Base-by-base conservation (phyloP, 495 filamentous ascomycete genomes). In the Neurospora africana region DNA sequence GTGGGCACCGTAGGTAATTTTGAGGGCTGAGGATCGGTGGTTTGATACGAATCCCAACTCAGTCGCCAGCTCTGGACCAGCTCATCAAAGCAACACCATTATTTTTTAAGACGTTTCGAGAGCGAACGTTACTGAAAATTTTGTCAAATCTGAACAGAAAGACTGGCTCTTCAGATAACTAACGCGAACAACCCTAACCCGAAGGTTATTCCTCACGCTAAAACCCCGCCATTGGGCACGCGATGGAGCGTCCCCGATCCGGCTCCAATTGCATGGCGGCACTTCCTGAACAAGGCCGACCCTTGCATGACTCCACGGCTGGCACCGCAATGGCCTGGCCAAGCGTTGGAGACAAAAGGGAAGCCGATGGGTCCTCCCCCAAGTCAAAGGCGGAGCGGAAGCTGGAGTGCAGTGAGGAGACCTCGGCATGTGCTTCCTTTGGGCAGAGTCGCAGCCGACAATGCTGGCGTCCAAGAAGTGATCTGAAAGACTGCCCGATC, bases 341-440 rank as follows among this genome's bases (percentile, higher is more conserved):
- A 65, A 65, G 53, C 53, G 27, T 65, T 65, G 53, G 53, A 65
- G 53, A 58, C 47, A 27, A 58, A 58, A 58, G 47, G 47, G 44
- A 21, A 33, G 53, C 53, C 53, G 53, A 65, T 33, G 53, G 53
- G 23, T 61, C 53, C 53, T 61, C 53, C 27, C 53, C 53, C 53
- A 15, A 61, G 27, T 61, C 53, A 61, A 61, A 33, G 53, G 53
- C 27, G 53, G 53, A 61, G 53, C 30, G 47, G 53, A 61, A 61
- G 47, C 47, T 27, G 23, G 23, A 58, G 43, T 47, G 43, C n/a
- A 47, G 44, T 53, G 44, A 53, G 44, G 53, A 61, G 53, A 79
- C 77, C 77, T 79, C 77, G 77, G 77, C 77, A 79, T 77, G 74
- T 79, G 77, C 75, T 61, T 27, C 27, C 53, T 47, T 23, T 23